Base-by-base conservation (phyloP, 2,329 filamentous ascomycete species). In the Apiospora hydei region DNA sequence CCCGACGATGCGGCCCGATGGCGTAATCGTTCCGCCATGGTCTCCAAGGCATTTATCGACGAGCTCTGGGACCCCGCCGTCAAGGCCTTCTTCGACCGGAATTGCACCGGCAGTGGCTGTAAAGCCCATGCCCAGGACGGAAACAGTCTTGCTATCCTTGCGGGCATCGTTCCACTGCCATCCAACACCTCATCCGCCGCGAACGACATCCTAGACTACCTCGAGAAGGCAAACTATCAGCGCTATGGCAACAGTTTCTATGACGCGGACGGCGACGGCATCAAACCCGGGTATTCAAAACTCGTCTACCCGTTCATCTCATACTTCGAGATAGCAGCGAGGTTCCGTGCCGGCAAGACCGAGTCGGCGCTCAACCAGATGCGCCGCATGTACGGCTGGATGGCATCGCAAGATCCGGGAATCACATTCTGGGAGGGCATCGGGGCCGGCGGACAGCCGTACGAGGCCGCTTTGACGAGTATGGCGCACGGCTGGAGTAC, bases 401-500 rank as follows among this genome's bases (percentile, higher is more conserved):
- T 88, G 86, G 77, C 83, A 3, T 73, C 74, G 0, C 80, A 83
- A 13, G 86, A 88, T 73, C 86, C 86, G 0, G 80, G 79, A 0
- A 76, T 84, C 18, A 88, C 87, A 4, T 82, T 84, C 73, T 88
- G 87, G 87, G 87, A 88, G 75, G 87, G 86, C 0, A 85, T 88
- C 69, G 86, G 85, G 1, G 74, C 77, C 0, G 77, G 78, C 26
- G 86, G 86, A 0, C 69, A 69, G 2, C 79, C 83, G 41, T 88
- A 88, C 72, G 82, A 87, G 75, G 82, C 77, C 1, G 82, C 77
- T 0, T 87, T 83, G 72, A 88, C 85, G 21, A 86, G 84, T 24
- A 83, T 86, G 78, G 83, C 86, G 0, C 87, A 88, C 70, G 87
- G 85, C 0, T 88, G 86, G 87, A 83, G 82, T 3, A 87, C 86